These are phyloP conservation scores for Colletotrichum sp. DNA, from an alignment of 2,329 filamentous ascomycete species.

Conservation along the genomic window DNA sequence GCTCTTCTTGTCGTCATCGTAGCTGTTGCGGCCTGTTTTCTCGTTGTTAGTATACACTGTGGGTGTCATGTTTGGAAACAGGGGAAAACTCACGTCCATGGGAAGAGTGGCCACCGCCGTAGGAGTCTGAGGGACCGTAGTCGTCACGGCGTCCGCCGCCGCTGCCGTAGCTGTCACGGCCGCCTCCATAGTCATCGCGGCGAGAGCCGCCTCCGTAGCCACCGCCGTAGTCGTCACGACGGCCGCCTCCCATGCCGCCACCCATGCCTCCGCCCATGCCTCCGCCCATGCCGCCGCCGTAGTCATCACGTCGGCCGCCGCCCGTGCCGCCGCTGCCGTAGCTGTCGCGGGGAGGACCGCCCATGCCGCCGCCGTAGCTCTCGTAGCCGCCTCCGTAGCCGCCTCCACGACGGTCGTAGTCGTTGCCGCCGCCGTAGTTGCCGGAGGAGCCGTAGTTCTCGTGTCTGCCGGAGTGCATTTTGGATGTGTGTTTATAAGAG, in stretches of 20 bases:
- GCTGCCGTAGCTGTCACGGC: neutral
- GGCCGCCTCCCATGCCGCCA: neutral
- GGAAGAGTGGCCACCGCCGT: neutral
- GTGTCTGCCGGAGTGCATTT: conserved; percentile 13
- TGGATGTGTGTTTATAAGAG: neutral
- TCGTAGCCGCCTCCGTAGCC: neutral
- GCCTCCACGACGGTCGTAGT: conserved; percentile 1
- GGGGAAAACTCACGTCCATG: neutral
- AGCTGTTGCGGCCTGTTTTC: neutral
- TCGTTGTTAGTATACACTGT: neutral
- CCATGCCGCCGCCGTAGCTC: neutral
- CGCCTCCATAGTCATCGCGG: neutral
- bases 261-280: neutral
- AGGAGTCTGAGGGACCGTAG: neutral
- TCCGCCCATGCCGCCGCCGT: neutral
- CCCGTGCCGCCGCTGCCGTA: neutral
- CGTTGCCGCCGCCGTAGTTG: neutral
- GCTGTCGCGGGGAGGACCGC: neutral
- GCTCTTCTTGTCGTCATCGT: neutral
- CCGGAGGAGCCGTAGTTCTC: conserved; percentile 15
- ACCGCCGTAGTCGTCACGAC: neutral
- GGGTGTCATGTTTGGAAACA: neutral
- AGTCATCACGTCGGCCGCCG: neutral
- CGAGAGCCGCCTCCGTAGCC: neutral
- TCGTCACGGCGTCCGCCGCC: neutral